Evolutionary conservation across 73 alveolate species (phyloP).

Genomic region (Paramecium primaurelia): DNA sequence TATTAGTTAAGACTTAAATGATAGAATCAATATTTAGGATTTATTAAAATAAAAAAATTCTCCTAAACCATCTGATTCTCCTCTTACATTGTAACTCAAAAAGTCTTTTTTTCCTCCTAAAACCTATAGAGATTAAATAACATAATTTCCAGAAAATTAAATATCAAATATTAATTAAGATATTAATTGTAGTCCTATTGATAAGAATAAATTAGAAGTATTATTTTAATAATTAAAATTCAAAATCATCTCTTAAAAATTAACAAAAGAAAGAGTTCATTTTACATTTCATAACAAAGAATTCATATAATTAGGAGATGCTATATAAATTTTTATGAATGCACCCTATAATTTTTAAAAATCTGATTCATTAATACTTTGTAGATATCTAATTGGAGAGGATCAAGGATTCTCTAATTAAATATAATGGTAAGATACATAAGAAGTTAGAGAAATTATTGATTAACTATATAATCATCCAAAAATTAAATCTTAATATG

Average conservation of each 20-base stretch:
- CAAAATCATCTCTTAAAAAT: not conserved
- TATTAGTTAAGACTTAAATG: conserved; percentile 1
- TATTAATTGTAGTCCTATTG: not conserved
- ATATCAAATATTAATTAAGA: not conserved
- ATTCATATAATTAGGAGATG: not conserved
- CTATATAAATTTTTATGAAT: not conserved
- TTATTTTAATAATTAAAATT: not conserved
- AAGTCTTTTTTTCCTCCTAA: not conserved
- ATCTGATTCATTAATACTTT: not conserved
- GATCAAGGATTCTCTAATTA: not conserved
- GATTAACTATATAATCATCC: not conserved
- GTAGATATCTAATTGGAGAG: conserved; percentile 15
- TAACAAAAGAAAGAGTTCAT: conserved; percentile 1
- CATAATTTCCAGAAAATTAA: not conserved
- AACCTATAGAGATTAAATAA: not conserved
- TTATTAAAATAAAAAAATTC: not conserved
- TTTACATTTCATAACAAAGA: not conserved
- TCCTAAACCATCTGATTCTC: not conserved
- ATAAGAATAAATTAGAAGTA: not conserved
- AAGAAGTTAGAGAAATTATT: conserved; percentile 18
- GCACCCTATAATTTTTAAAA: not conserved
- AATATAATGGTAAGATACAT: not conserved
- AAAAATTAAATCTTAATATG: not conserved
- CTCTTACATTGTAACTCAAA: not conserved
- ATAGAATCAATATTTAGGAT: not conserved